Conservation (phyloP, 495 filamentous ascomycete genomes). For the Pyrenopolyporus hunteri region DNA sequence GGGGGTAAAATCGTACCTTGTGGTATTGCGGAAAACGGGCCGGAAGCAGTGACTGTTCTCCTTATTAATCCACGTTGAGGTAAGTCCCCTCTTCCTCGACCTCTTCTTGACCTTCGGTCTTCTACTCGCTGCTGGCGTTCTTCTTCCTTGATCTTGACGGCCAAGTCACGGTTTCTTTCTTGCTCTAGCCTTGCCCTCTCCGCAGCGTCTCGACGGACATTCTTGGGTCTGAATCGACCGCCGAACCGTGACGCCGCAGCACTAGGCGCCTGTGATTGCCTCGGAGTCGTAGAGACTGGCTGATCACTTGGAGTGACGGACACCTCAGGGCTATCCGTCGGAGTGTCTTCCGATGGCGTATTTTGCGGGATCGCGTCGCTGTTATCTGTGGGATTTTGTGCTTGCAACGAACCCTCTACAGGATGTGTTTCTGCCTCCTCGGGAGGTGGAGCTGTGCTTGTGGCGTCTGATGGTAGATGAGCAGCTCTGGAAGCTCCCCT, state of each 20-base stretch:
- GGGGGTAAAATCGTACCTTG: constrained; percentile 36
- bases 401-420: constrained; percentile 11
- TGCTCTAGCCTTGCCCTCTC: constrained; percentile 51
- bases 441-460: constrained; percentile 9
- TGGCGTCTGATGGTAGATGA: constrained; percentile 12
- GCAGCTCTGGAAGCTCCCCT: constrained; percentile 23
- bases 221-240: constrained; percentile 51
- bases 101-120: constrained; percentile 45
- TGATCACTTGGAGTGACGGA: constrained; percentile 17
- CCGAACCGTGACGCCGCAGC: constrained; percentile 25
- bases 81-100: constrained; percentile 45
- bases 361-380: background rate
- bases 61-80: constrained; percentile 45
- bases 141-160: constrained; percentile 42
- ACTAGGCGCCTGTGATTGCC: constrained; percentile 26
- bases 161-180: constrained; percentile 40
- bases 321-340: background rate
- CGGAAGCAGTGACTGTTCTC: constrained; percentile 44
- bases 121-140: constrained; percentile 39
- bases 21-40: constrained; percentile 48
- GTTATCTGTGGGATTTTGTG: constrained; percentile 7
- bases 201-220: constrained; percentile 47
- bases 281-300: constrained; percentile 7
- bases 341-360: background rate
- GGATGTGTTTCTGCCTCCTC: constrained; percentile 15